Evolutionary conservation across 805 yeast genomes (phyloP).

Genomic region (Yueomyces sinensis): DNA sequence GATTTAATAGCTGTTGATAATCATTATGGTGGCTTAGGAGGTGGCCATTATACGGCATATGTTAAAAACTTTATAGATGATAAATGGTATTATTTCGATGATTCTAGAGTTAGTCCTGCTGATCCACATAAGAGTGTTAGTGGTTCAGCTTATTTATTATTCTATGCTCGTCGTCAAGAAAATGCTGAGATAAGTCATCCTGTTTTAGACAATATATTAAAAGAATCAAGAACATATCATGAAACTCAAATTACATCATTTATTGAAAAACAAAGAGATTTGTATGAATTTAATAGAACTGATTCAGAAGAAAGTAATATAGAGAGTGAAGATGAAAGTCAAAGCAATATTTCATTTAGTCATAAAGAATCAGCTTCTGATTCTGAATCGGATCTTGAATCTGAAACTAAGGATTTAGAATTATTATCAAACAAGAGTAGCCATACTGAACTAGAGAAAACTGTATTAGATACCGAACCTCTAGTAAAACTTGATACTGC

Average conservation of each 20-base stretch:
- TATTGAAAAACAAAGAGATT: conserved; percentile 10
- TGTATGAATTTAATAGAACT: conserved; percentile 17
- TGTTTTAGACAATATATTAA: conserved; percentile 28
- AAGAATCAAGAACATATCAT: conserved; percentile 27
- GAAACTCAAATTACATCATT: conserved; percentile 14
- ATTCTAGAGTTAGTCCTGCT: conserved; percentile 54
- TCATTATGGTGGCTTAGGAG: conserved; percentile 92
- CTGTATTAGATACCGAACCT: conserved; percentile 1
- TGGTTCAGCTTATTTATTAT: conserved; percentile 77
- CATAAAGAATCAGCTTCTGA: conserved; percentile 3
- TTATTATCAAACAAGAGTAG: background rate
- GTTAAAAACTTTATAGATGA: conserved; percentile 65
- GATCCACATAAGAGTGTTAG: conserved; percentile 49
- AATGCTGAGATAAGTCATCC: conserved; percentile 33
- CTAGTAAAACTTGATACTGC: background rate
- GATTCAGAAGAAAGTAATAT: conserved; percentile 8
- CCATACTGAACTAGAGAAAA: conserved; percentile 1
- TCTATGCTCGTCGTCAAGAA: conserved; percentile 47
- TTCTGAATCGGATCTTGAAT: background rate
- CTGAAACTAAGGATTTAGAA: background rate
- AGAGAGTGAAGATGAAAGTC: conserved; percentile 3
- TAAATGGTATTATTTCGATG: conserved; percentile 86
- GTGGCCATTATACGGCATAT: conserved; percentile 93
- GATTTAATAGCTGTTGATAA: conserved; percentile 90
- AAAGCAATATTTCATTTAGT: background rate